Conservation (phyloP, 768 basidiomycete genomes). For the Auriculariales sp. region DNA sequence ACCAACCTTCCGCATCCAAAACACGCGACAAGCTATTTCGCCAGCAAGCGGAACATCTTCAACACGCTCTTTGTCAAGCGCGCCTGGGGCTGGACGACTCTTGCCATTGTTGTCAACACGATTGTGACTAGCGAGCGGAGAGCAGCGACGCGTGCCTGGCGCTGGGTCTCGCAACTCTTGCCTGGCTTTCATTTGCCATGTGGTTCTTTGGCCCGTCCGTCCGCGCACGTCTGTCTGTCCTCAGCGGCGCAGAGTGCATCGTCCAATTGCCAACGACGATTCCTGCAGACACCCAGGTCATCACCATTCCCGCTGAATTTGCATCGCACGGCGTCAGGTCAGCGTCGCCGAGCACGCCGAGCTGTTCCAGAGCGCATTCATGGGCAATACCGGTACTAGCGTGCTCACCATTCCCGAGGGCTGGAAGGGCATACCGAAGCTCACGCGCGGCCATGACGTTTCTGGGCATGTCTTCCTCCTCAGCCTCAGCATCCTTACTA, state of each 20-base stretch:
- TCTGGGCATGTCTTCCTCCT: slow-evolving; percentile 90
- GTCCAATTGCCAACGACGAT: slow-evolving; percentile 30
- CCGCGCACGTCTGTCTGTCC: slow-evolving; percentile 45
- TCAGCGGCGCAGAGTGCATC: slow-evolving; percentile 69
- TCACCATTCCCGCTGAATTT: slow-evolving; percentile 44
- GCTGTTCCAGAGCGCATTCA: slow-evolving; percentile 32
- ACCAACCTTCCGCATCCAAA: slow-evolving; percentile 57
- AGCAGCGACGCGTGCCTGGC: slow-evolving; percentile 25
- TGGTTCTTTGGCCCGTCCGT: slow-evolving; percentile 87
- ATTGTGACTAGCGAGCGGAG: slow-evolving; percentile 39
- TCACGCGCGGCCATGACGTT: slow-evolving; percentile 78
- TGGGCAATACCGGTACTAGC: slow-evolving; percentile 23
- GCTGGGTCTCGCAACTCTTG: slow-evolving; percentile 45
- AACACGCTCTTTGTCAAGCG: slow-evolving; percentile 83
- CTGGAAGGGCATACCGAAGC: slow-evolving; percentile 28
- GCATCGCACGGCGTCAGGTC: slow-evolving; percentile 34
- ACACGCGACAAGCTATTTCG: slow-evolving; percentile 52
- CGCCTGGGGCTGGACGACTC: slow-evolving; percentile 83
- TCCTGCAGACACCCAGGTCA: slow-evolving; percentile 13
- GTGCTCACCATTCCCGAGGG: slow-evolving; percentile 22
- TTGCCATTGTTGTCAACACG: slow-evolving; percentile 36
- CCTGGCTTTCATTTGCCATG: slow-evolving; percentile 62
- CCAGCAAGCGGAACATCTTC: slow-evolving; percentile 63
- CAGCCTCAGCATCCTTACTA: slow-evolving; percentile 61
- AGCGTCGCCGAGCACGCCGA: slow-evolving; percentile 46